Evolutionary conservation across 257 asterid species (phyloP).

Genomic region (Eustoma russellianum): DNA sequence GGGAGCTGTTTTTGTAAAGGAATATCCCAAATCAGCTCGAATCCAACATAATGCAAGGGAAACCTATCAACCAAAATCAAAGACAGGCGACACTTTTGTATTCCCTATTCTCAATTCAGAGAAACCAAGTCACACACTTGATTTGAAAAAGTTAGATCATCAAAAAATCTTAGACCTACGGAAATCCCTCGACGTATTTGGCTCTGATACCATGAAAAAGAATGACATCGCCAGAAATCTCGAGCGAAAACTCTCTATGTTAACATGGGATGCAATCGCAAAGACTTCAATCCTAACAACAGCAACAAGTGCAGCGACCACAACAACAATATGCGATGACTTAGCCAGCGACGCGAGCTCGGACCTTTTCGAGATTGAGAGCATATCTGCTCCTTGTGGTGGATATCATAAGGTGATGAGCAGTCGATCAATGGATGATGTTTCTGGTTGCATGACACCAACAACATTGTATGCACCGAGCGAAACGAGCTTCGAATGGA

Average conservation of each 20-base stretch:
- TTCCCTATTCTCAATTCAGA: constrained; percentile 9
- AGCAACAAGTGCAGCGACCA: constrained; percentile 20
- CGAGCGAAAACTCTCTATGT: constrained; percentile 66
- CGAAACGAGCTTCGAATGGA: constrained; percentile 78
- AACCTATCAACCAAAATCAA: constrained; percentile 12
- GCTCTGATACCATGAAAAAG: constrained; percentile 27
- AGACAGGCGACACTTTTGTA: constrained; percentile 11
- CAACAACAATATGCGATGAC: constrained; percentile 34
- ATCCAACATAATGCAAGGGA: too few relatives aligned
- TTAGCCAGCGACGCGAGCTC: constrained; percentile 79
- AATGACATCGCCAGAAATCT: constrained; percentile 34
- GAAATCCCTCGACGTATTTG: constrained; percentile 61
- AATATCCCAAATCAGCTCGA: constrained; percentile 3
- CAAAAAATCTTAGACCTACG: constrained; percentile 23
- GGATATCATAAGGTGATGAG: constrained; percentile 9
- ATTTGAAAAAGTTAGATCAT: constrained; percentile 4
- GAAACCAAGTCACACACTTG: constrained; percentile 1
- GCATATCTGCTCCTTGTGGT: constrained; percentile 31
- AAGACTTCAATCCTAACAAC: constrained; percentile 21
- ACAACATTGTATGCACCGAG: constrained; percentile 58
- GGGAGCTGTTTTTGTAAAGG: constrained; percentile 23
- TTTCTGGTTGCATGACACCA: constrained; percentile 44
- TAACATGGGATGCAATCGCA: constrained; percentile 87
- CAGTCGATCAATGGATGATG: constrained; percentile 13
- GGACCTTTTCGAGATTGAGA: constrained; percentile 75